Conservation (phyloP, 768 basidiomycete genomes). For the Kwoniella botswanensis region DNA sequence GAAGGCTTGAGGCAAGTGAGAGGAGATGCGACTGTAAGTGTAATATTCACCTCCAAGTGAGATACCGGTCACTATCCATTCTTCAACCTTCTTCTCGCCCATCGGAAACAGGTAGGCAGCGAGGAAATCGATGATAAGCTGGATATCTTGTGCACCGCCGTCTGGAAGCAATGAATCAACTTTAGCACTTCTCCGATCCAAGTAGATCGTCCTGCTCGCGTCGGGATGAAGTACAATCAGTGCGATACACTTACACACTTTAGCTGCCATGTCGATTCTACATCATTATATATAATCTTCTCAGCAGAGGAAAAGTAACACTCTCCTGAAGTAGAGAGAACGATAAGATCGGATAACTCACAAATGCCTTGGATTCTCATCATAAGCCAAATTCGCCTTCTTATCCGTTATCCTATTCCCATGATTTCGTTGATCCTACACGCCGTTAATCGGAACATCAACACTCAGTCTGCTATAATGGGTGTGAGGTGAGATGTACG, state of each 20-base stretch:
- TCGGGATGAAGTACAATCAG: not conserved
- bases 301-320: not conserved
- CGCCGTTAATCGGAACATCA: not conserved
- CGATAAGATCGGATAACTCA: slow-evolving; percentile 40
- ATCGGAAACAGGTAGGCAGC: slow-evolving; percentile 74
- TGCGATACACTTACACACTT: slow-evolving; percentile 58
- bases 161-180: slow-evolving; percentile 48
- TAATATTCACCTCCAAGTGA: slow-evolving; percentile 69
- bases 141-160: slow-evolving; percentile 76
- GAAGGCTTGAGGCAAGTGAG: too few species aligned
- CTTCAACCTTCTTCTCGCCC: slow-evolving; percentile 66
- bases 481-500: not conserved
- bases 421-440: slow-evolving; percentile 66
- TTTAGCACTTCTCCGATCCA: too few species aligned
- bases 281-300: slow-evolving; percentile 13
- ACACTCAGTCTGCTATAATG: not conserved
- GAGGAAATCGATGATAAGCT: slow-evolving; percentile 79
- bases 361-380: slow-evolving; percentile 62
- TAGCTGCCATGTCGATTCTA: slow-evolving; percentile 64
- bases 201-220: not conserved
- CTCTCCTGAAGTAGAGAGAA: not conserved
- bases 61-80: slow-evolving; percentile 76
- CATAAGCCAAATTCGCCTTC: slow-evolving; percentile 58
- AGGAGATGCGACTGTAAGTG: not conserved
- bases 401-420: slow-evolving; percentile 60